phyloP scores from a whole-genome alignment of 495 filamentous ascomycete species.

The Hypoxylon rickii region DNA sequence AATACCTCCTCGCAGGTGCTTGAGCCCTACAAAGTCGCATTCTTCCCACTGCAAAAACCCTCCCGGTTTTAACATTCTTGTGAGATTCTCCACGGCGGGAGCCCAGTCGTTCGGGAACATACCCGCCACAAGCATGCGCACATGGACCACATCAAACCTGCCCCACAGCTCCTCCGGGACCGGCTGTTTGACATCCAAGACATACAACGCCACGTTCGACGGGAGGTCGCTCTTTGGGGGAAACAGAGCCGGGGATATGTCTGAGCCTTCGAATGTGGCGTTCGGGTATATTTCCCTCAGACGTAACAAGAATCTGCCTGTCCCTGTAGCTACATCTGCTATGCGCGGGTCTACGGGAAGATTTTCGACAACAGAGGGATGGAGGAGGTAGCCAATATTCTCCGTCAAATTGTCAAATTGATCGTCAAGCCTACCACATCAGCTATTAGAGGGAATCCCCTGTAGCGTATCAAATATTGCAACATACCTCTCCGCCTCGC shows the following conservation, averaged over 20 bases:
- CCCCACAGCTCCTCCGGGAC: constrained; percentile 35
- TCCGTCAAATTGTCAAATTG: neutral
- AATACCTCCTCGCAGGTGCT: neutral
- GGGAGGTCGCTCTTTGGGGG: constrained; percentile 34
- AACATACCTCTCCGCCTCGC: neutral
- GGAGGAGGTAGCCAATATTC: neutral
- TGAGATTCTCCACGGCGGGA: constrained; percentile 30
- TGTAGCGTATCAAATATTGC: neutral
- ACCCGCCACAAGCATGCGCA: constrained; percentile 41
- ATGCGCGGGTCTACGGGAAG: constrained; percentile 3
- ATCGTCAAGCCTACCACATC: neutral
- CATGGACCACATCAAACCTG: constrained; percentile 44
- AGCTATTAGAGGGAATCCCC: neutral
- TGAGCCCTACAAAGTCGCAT: constrained; percentile 1
- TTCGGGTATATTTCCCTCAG: neutral
- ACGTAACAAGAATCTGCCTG: neutral
- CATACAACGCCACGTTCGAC: constrained; percentile 34
- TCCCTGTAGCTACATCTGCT: constrained; percentile 13
- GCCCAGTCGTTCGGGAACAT: constrained; percentile 30
- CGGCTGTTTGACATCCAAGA: constrained; percentile 38
- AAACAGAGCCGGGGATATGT: constrained; percentile 38
- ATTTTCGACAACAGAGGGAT: neutral
- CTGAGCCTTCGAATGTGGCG: constrained; percentile 42
- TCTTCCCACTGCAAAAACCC: constrained; percentile 39
- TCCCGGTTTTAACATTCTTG: constrained; percentile 30